A percentile compares a stretch with the other conserved stretches of the same genome.
Conservation (phyloP, 2,329 filamentous ascomycete genomes). For the Fusarium avenaceum region DNA sequence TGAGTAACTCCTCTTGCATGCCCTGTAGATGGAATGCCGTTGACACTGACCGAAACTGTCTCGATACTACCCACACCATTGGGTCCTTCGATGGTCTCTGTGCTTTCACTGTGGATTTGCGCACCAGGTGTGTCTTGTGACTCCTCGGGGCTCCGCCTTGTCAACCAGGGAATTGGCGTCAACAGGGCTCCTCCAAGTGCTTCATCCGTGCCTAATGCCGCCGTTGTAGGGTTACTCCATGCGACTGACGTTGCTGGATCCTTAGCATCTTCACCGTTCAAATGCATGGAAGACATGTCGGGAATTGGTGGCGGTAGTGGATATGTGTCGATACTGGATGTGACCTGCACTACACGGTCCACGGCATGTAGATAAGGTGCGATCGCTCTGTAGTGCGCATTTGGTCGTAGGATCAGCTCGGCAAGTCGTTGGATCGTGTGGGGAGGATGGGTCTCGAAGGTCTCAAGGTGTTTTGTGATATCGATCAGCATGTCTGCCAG, state of each 20-base stretch:
- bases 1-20: slow-evolving; percentile 76
- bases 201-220: slow-evolving; percentile 83
- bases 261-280: slow-evolving; percentile 72
- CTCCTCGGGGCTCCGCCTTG: slow-evolving; percentile 54
- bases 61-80: slow-evolving; percentile 84
- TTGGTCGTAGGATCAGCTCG: slow-evolving; percentile 84
- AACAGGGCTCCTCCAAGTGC: slow-evolving; percentile 89
- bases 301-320: slow-evolving; percentile 79
- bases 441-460: slow-evolving; percentile 82
- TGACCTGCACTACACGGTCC: slow-evolving; percentile 91
- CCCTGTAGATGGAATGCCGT: slow-evolving; percentile 72
- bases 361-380: slow-evolving; percentile 90
- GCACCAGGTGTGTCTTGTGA: slow-evolving; percentile 51
- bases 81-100: slow-evolving; percentile 84
- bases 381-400: slow-evolving; percentile 82
- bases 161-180: slow-evolving; percentile 94
- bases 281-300: slow-evolving; percentile 67
- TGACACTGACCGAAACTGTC: slow-evolving; percentile 82
- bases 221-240: slow-evolving; percentile 63
- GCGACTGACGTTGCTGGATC: slow-evolving; percentile 57
- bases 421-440: slow-evolving; percentile 93
- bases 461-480: slow-evolving; percentile 72
- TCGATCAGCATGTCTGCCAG: slow-evolving; percentile 72
- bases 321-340: slow-evolving; percentile 83
- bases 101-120: slow-evolving; percentile 76